phyloP scores from a whole-genome alignment of 108 stramenopile genomes.

The Tribonema minus region DNA sequence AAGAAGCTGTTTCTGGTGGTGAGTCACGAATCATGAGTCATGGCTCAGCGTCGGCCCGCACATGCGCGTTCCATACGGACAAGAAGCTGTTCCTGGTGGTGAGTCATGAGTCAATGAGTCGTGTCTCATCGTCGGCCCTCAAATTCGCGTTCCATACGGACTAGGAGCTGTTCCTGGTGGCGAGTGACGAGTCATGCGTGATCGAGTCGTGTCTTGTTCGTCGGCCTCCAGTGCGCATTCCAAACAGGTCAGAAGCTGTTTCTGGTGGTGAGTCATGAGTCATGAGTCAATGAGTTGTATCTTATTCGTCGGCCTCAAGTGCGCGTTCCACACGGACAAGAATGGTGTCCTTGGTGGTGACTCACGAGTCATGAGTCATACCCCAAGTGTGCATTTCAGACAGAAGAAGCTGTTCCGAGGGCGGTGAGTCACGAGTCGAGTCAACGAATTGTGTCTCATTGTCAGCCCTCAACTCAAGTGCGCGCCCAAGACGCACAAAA shows the following conservation, averaged over 20 bases:
- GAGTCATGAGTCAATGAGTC: too few species aligned
- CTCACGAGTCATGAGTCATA: too few species aligned
- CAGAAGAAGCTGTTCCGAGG: slow-evolving; percentile 80
- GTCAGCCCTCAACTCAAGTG: slow-evolving; percentile 85
- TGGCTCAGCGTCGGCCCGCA: slow-evolving; percentile 71
- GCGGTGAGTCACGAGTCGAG: too few species aligned
- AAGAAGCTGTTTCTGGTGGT: slow-evolving; percentile 81
- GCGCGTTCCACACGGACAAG: slow-evolving; percentile 87
- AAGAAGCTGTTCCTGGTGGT: slow-evolving; percentile 84
- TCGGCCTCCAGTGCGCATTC: slow-evolving; percentile 89
- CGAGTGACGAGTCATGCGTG: too few species aligned
- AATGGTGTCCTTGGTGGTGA: slow-evolving; percentile 78
- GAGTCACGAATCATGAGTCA: too few species aligned
- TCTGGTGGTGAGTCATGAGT: slow-evolving; percentile 56
- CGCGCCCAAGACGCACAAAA: slow-evolving; percentile 87
- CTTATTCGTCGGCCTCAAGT: slow-evolving; percentile 70
- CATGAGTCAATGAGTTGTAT: too few species aligned
- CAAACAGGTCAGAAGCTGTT: slow-evolving; percentile 91
- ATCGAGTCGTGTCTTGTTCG: slow-evolving; percentile 93
- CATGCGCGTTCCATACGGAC: slow-evolving; percentile 86
- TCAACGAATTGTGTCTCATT: slow-evolving; percentile 94
- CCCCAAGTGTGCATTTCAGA: slow-evolving; percentile 93
- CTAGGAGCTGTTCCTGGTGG: slow-evolving; percentile 82
- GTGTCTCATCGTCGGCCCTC: slow-evolving; percentile 69
- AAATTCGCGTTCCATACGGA: slow-evolving; percentile 88